phyloP scores from a whole-genome alignment of 345 rosid genomes.

The Acer negundo region DNA sequence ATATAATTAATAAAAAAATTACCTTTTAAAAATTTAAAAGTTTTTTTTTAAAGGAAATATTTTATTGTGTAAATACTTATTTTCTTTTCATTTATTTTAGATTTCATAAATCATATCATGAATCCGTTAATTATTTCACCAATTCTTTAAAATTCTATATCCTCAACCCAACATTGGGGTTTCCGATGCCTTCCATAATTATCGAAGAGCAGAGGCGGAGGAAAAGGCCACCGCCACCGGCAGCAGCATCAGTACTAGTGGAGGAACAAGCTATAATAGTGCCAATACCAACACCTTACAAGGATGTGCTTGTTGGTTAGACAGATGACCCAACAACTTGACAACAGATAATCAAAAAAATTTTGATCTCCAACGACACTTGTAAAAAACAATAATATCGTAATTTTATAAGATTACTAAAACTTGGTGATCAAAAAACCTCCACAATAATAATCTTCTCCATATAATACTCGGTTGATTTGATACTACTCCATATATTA shows the following conservation, averaged over 20 bases:
- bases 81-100: no score
- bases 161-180: slow-evolving; percentile 22
- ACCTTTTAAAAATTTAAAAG: no score
- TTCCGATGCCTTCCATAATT: slow-evolving; percentile 31
- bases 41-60: no score
- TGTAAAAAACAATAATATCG: no score
- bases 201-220: slow-evolving; percentile 45
- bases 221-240: slow-evolving; percentile 22
- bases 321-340: not conserved
- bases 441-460: not conserved
- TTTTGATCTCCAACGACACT: no score
- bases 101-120: no score
- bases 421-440: not conserved
- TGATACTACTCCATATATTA: no score
- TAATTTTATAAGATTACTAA: no score
- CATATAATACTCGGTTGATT: not conserved
- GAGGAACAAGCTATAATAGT: slow-evolving; percentile 19
- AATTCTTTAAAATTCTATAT: slow-evolving; percentile 21
- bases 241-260: not conserved
- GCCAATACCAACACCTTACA: not conserved
- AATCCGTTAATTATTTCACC: not conserved
- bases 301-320: no score
- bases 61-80: no score
- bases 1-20: no score
- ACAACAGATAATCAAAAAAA: not conserved